Conservation (phyloP, 495 filamentous ascomycete genomes). For the Talaromyces trachyspermus region DNA sequence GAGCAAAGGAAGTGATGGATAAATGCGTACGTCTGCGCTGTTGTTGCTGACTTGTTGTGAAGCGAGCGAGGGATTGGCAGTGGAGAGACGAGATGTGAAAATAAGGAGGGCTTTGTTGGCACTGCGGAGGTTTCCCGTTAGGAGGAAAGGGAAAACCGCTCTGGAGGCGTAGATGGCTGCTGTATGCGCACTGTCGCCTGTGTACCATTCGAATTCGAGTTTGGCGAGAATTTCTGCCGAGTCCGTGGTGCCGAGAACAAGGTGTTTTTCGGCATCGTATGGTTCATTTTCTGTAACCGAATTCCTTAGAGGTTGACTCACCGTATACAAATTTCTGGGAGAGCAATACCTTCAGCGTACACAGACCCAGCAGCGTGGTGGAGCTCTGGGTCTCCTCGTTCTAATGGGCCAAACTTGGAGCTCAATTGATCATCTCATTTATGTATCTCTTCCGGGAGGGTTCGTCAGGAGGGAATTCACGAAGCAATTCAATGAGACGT, state of each 20-base stretch:
- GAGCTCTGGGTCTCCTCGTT: slow-evolving; percentile 88
- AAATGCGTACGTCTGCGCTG: slow-evolving; percentile 68
- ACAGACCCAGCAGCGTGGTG: slow-evolving; percentile 88
- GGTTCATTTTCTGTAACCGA: slow-evolving; percentile 84
- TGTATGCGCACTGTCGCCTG: slow-evolving; percentile 76
- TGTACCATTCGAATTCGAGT: slow-evolving; percentile 93
- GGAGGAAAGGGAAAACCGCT: slow-evolving; percentile 85
- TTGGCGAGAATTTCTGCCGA: slow-evolving; percentile 70
- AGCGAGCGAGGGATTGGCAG: slow-evolving; percentile 58
- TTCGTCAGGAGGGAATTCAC: slow-evolving; percentile 74
- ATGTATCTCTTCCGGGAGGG: slow-evolving; percentile 88
- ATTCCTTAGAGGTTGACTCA: too few relatives aligned
- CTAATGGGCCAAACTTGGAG: slow-evolving; percentile 72
- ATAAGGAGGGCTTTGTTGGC: slow-evolving; percentile 74
- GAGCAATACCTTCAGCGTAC: slow-evolving; percentile 74
- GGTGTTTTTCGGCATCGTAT: slow-evolving; percentile 88
- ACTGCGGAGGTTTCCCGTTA: slow-evolving; percentile 81
- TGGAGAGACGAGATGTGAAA: slow-evolving; percentile 66
- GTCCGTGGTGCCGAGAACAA: slow-evolving; percentile 83
- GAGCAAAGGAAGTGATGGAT: slow-evolving; percentile 76
- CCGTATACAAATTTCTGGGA: too few relatives aligned
- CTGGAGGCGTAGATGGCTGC: slow-evolving; percentile 85
- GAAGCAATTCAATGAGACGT: slow-evolving; percentile 56
- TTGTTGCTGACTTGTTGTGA: slow-evolving; percentile 77
- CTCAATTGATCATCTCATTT: slow-evolving; percentile 84